These are phyloP conservation scores for Diphasiastrum complanatum DNA, from an alignment of 83 land plant species.

Conservation along the genomic window DNA sequence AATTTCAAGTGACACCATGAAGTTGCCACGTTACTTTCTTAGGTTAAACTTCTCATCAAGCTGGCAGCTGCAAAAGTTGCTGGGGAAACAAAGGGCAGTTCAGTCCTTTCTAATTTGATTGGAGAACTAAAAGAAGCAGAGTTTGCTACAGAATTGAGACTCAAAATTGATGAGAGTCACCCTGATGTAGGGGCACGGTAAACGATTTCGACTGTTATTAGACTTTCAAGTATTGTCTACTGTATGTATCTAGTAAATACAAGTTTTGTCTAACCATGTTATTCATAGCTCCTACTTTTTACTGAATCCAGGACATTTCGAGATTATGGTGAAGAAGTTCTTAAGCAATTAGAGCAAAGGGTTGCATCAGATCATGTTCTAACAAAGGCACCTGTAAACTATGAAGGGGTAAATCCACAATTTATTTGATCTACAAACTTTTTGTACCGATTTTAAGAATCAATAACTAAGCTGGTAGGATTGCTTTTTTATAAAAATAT, in stretches of 20 bases:
- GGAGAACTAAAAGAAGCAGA: conserved; percentile 79
- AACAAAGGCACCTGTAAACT: conserved; percentile 78
- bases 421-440: not conserved
- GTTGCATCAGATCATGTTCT: conserved; percentile 50
- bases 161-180: conserved; percentile 85
- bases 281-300: not conserved
- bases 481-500: not conserved
- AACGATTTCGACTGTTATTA: conserved; percentile 3
- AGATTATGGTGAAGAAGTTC: conserved; percentile 89
- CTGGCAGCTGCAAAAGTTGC: conserved; percentile 80
- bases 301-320: conserved; percentile 60
- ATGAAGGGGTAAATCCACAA: conserved; percentile 99
- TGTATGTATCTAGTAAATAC: not conserved
- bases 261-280: conserved; percentile 1
- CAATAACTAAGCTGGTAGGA: not conserved
- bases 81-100: conserved; percentile 62
- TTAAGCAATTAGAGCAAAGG: conserved; percentile 60
- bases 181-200: conserved; percentile 75
- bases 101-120: conserved; percentile 74
- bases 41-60: conserved; percentile 95
- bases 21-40: conserved; percentile 13
- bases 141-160: conserved; percentile 72
- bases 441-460: not conserved
- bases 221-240: conserved; percentile 1
- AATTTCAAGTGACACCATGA: not conserved